Percentiles rank a stretch among this genome's conserved stretches.
phyloP scores from a whole-genome alignment of 495 filamentous ascomycete genomes.

The Astrothelium macrocarpum region DNA sequence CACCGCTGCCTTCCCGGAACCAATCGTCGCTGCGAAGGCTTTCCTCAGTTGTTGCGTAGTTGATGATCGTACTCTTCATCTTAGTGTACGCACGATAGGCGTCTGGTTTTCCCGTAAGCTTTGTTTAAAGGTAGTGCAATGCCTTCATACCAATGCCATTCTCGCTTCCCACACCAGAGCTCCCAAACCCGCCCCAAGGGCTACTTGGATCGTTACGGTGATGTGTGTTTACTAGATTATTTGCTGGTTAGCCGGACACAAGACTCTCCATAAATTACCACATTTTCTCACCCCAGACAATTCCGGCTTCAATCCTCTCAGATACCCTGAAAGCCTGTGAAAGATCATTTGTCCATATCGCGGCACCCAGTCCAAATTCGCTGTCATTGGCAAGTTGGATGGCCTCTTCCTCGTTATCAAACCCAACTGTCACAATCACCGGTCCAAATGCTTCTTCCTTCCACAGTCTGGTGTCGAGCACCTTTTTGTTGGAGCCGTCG shows the following conservation, averaged over 20 bases:
- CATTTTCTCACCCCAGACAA: slow-evolving; percentile 39
- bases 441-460: slow-evolving; percentile 44
- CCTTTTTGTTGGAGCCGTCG: slow-evolving; percentile 18
- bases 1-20: slow-evolving; percentile 23
- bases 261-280: neutral
- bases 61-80: slow-evolving; percentile 50
- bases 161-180: slow-evolving; percentile 48
- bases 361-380: slow-evolving; percentile 44
- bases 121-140: neutral
- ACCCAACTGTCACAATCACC: slow-evolving; percentile 40
- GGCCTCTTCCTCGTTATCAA: slow-evolving; percentile 41
- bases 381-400: slow-evolving; percentile 41
- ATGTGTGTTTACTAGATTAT: slow-evolving; percentile 43
- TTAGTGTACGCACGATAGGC: slow-evolving; percentile 50
- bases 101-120: slow-evolving; percentile 23
- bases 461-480: slow-evolving; percentile 24
- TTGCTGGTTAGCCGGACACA: neutral
- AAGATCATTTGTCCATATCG: slow-evolving; percentile 50
- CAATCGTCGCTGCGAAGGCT: slow-evolving; percentile 23
- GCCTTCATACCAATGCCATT: slow-evolving; percentile 37
- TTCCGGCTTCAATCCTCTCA: slow-evolving; percentile 47
- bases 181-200: slow-evolving; percentile 49
- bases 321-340: slow-evolving; percentile 49
- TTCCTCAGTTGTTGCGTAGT: slow-evolving; percentile 36
- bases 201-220: slow-evolving; percentile 53